Conservation (phyloP, 1,139 yeast genomes). For the Magnusiomyces tetraspermus region DNA sequence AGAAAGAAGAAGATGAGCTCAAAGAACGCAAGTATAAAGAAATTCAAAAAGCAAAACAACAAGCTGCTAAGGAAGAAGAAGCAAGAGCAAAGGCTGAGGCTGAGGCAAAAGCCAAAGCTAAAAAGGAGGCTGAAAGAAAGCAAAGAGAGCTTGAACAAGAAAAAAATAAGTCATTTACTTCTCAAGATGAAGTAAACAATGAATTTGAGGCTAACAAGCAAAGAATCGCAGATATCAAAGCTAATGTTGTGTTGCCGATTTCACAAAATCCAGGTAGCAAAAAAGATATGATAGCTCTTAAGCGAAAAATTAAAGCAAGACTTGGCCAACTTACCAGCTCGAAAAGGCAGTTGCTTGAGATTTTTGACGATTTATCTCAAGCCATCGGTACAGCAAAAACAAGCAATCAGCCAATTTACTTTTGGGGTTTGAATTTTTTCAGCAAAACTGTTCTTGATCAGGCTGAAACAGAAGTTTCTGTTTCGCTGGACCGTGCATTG, state of each 20-base stretch:
- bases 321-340: slow-evolving; percentile 87
- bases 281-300: slow-evolving; percentile 35
- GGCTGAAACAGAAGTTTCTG: slow-evolving; percentile 87
- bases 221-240: slow-evolving; percentile 52
- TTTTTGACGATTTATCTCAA: slow-evolving; percentile 42
- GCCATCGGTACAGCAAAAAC: slow-evolving; percentile 31
- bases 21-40: background rate
- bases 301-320: slow-evolving; percentile 73
- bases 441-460: slow-evolving; percentile 83
- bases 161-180: too few relatives aligned
- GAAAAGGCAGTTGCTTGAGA: slow-evolving; percentile 43
- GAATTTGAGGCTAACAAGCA: slow-evolving; percentile 44
- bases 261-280: slow-evolving; percentile 33
- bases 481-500: slow-evolving; percentile 64
- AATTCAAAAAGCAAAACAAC: background rate
- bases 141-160: slow-evolving; percentile 16
- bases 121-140: slow-evolving; percentile 14
- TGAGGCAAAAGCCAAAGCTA: slow-evolving; percentile 12
- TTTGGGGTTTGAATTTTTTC: slow-evolving; percentile 72
- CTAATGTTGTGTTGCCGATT: slow-evolving; percentile 35
- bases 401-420: slow-evolving; percentile 40
- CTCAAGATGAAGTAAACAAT: too few relatives aligned
- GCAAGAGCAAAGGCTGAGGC: too few relatives aligned
- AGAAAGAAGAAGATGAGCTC: background rate
- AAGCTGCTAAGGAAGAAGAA: background rate